A percentile compares a stretch with the other conserved stretches of the same genome.
These are phyloP conservation scores for Epichloe typhina DNA, from an alignment of 2,329 filamentous ascomycete species.

Conservation along the genomic window DNA sequence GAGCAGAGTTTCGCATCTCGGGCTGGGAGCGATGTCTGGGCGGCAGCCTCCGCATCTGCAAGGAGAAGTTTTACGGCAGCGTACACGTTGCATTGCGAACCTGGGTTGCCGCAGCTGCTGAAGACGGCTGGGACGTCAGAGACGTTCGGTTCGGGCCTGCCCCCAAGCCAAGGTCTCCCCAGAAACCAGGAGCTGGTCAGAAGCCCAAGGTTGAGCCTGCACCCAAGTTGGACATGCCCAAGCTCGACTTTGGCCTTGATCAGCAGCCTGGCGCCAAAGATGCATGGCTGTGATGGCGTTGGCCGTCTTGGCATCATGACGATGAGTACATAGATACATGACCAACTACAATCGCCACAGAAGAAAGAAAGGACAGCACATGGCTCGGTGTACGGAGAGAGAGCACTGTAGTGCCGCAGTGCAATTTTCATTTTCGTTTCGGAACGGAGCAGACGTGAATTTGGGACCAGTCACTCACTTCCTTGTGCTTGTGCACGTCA, in stretches of 20 bases:
- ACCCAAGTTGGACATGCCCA: slow-evolving; percentile 49
- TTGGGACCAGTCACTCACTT: background rate
- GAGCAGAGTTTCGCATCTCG: slow-evolving; percentile 65
- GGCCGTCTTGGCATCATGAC: background rate
- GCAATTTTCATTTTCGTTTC: background rate
- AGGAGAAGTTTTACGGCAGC: slow-evolving; percentile 91
- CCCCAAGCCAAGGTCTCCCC: slow-evolving; percentile 17
- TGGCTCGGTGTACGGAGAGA: background rate
- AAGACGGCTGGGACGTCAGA: slow-evolving; percentile 77
- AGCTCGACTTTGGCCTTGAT: slow-evolving; percentile 36
- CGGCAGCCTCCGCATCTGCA: slow-evolving; percentile 73
- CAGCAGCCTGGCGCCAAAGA: slow-evolving; percentile 17
- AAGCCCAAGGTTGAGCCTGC: slow-evolving; percentile 39
- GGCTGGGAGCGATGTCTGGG: slow-evolving; percentile 90
- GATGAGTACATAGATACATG: no score
- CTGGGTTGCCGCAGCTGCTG: slow-evolving; percentile 77
- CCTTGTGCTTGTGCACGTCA: slow-evolving; percentile 4
- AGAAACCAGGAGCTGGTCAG: slow-evolving; percentile 20
- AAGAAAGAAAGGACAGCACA: background rate
- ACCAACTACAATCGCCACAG: background rate
- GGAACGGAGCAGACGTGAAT: background rate
- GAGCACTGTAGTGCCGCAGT: background rate
- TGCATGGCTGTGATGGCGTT: slow-evolving; percentile 16
- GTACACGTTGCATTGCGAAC: slow-evolving; percentile 81
- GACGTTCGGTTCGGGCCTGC: slow-evolving; percentile 64